Conservation (phyloP, 2,329 filamentous ascomycete genomes). For the Fusarium denticulatum region DNA sequence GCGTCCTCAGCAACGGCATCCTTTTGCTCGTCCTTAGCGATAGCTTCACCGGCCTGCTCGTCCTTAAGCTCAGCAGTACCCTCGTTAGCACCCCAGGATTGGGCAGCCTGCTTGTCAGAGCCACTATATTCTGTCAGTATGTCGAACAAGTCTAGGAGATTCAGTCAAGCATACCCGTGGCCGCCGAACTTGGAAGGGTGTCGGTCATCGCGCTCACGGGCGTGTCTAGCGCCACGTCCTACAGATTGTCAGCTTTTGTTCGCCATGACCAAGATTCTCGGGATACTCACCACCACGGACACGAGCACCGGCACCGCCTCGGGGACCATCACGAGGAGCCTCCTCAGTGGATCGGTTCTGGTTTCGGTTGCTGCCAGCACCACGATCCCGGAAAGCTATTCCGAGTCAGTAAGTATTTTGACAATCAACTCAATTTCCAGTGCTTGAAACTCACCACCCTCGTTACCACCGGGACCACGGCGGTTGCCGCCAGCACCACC, state of each 20-base stretch:
- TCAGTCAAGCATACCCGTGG: conserved; percentile 55
- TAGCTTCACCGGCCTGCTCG: conserved; percentile 89
- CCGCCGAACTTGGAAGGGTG: conserved; percentile 57
- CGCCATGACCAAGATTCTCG: not conserved
- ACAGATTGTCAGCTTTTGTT: conserved; percentile 3
- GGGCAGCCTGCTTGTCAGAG: conserved; percentile 86
- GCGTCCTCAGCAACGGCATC: conserved; percentile 66
- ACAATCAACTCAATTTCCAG: not conserved
- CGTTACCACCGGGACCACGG: conserved; percentile 76
- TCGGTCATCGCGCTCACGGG: conserved; percentile 66
- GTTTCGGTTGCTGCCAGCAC: conserved; percentile 83
- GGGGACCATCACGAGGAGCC: conserved; percentile 62
- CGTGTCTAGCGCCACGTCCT: conserved; percentile 65
- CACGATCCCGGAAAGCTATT: conserved; percentile 88
- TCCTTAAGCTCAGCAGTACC: conserved; percentile 88
- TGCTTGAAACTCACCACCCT: conserved; percentile 75
- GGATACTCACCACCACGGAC: conserved; percentile 64
- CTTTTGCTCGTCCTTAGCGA: conserved; percentile 86
- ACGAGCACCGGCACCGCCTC: conserved; percentile 72
- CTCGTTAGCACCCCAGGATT: conserved; percentile 87
- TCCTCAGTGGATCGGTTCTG: conserved; percentile 82
- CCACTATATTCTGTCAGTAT: conserved; percentile 62
- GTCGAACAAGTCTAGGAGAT: not conserved
- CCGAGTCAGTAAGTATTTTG: conserved; percentile 27
- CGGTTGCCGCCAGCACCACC: conserved; percentile 55